These are phyloP conservation scores for Chiua virens DNA, from an alignment of 768 basidiomycete species.

Conservation along the genomic window DNA sequence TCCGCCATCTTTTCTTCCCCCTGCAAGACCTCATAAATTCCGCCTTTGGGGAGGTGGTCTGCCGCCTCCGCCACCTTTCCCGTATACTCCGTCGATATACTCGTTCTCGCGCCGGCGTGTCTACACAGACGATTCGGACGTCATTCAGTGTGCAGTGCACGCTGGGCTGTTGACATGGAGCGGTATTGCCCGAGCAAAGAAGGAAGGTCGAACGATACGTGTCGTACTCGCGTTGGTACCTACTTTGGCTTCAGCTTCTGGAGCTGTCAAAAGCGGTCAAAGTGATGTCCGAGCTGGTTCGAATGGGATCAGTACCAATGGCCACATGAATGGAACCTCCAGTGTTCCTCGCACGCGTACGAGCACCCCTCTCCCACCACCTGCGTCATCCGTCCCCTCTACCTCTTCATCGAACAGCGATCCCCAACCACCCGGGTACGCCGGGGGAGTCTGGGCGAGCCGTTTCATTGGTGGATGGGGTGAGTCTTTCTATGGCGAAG, in stretches of 20 bases:
- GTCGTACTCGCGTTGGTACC: constrained; percentile 43
- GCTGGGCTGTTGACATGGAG: constrained; percentile 53
- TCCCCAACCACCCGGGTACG: constrained; percentile 22
- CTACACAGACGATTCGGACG: constrained; percentile 78
- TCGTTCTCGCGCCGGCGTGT: constrained; percentile 47
- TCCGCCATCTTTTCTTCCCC: constrained; percentile 58
- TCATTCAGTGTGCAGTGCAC: constrained; percentile 69
- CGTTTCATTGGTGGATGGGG: constrained; percentile 47
- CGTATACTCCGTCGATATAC: constrained; percentile 22
- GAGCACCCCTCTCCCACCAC: constrained; percentile 25
- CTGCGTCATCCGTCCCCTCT: constrained; percentile 22
- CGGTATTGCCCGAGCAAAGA: constrained; percentile 37
- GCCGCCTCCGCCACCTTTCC: constrained; percentile 40
- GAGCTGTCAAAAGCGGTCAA: constrained; percentile 35
- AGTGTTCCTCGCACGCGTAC: constrained; percentile 32
- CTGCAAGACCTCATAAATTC: constrained; percentile 50
- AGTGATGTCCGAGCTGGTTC: constrained; percentile 17
- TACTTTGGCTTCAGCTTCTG: constrained; percentile 43
- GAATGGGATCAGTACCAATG: constrained; percentile 19
- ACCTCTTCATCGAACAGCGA: constrained; percentile 28
- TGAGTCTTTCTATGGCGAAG: constrained; percentile 32
- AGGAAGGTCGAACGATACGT: constrained; percentile 39
- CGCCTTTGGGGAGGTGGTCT: constrained; percentile 74
- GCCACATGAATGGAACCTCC: constrained; percentile 32
- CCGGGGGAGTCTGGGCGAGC: constrained; percentile 34